Percentiles rank a stretch among this genome's conserved stretches.
These are phyloP conservation scores for Rhodotorula babjevae DNA, from an alignment of 768 basidiomycete species.

Conservation along the genomic window DNA sequence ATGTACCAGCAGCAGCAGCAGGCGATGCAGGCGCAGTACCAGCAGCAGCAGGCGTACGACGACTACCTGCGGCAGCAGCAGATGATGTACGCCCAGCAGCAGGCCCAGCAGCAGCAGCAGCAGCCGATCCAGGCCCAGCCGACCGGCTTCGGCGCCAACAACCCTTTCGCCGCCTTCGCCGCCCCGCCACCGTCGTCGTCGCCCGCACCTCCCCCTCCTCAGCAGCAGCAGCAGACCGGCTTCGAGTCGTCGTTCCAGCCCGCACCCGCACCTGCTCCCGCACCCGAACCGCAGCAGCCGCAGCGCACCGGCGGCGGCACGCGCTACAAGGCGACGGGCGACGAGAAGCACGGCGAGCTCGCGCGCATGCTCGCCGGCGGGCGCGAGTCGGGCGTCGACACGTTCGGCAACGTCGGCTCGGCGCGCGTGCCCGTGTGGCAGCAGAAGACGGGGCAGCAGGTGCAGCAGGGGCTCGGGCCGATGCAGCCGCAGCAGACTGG, in stretches of 20 bases:
- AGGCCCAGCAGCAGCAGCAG: slow-evolving; percentile 41
- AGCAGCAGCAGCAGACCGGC: slow-evolving; percentile 36
- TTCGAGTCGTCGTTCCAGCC: slow-evolving; percentile 36
- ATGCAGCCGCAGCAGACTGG: slow-evolving; percentile 28
- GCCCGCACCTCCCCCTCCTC: slow-evolving; percentile 29
- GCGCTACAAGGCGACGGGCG: slow-evolving; percentile 46
- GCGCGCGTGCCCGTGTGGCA: slow-evolving; percentile 47
- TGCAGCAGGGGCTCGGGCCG: slow-evolving; percentile 8
- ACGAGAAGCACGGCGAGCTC: slow-evolving; percentile 69
- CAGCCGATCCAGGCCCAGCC: slow-evolving; percentile 47
- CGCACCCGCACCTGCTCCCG: slow-evolving; percentile 42
- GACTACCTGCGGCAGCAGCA: slow-evolving; percentile 45
- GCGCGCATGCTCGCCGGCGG: slow-evolving; percentile 75
- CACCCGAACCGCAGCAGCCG: slow-evolving; percentile 40
- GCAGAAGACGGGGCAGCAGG: slow-evolving; percentile 30
- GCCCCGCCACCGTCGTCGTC: slow-evolving; percentile 29
- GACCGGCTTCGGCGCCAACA: slow-evolving; percentile 69
- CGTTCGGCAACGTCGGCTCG: slow-evolving; percentile 77
- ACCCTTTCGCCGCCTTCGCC: slow-evolving; percentile 71
- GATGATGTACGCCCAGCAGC: slow-evolving; percentile 28
- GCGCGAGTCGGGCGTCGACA: slow-evolving; percentile 84
- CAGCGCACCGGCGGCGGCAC: slow-evolving; percentile 13
- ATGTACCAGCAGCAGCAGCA: slow-evolving; percentile 37
- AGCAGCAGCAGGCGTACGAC: slow-evolving; percentile 53
- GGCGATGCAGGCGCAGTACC: slow-evolving; percentile 48